These are phyloP conservation scores for Grifola frondosa DNA, from an alignment of 1,284 basidiomycete genomes.

Conservation along the genomic window DNA sequence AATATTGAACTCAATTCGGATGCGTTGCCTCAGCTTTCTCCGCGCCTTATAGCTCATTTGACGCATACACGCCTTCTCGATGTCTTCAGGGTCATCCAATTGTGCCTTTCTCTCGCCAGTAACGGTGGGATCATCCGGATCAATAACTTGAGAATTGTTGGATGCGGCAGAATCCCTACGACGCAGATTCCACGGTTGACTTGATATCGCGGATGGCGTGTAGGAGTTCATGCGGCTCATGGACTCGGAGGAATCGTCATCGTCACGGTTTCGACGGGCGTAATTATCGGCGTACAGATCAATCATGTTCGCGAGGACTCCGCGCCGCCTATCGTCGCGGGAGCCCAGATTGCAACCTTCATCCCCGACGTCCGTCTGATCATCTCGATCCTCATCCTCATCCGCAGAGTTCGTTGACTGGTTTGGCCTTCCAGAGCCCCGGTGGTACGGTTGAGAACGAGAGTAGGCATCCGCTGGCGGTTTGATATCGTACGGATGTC, in stretches of 20 bases:
- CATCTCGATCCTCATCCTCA: constrained; percentile 4
- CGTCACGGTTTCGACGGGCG: constrained; percentile 19
- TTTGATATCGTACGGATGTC: constrained; percentile 58
- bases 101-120: constrained; percentile 33
- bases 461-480: constrained; percentile 46
- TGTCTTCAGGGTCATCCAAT: constrained; percentile 57
- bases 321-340: constrained; percentile 32
- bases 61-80: constrained; percentile 54
- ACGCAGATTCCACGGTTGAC: constrained; percentile 7
- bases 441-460: constrained; percentile 23
- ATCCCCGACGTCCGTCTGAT: constrained; percentile 5
- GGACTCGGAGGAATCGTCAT: constrained; percentile 5
- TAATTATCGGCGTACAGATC: constrained; percentile 50
- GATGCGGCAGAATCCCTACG: constrained; percentile 18
- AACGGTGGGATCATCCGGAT: constrained; percentile 34
- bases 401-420: constrained; percentile 18
- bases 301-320: constrained; percentile 47
- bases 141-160: constrained; percentile 25
- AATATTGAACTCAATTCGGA: constrained; percentile 70
- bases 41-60: constrained; percentile 66
- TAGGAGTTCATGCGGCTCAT: constrained; percentile 10
- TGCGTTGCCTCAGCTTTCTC: constrained; percentile 58
- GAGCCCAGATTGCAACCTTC: constrained; percentile 10
- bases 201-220: constrained; percentile 9
- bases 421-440: too few relatives aligned